These are phyloP conservation scores for Moesziomyces antarcticus DNA, from an alignment of 1,284 basidiomycete genomes.

Conservation along the genomic window DNA sequence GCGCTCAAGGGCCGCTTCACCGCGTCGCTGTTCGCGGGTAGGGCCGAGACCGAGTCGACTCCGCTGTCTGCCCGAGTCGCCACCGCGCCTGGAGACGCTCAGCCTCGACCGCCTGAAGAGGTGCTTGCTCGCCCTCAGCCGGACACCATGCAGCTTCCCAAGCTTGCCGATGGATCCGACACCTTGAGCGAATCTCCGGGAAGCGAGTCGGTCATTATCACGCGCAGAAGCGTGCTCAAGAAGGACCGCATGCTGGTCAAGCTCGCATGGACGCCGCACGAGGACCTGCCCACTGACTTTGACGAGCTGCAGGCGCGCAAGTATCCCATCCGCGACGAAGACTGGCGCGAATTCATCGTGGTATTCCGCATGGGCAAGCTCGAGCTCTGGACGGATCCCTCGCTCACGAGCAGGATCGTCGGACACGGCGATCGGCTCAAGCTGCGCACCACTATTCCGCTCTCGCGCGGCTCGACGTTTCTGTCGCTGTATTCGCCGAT, in stretches of 20 bases:
- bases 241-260: conserved; percentile 86
- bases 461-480: conserved; percentile 73
- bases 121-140: conserved; percentile 56
- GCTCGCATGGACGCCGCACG: conserved; percentile 74
- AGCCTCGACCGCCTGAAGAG: conserved; percentile 52
- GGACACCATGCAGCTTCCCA: conserved; percentile 5
- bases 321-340: conserved; percentile 74
- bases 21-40: conserved; percentile 42
- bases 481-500: conserved; percentile 83
- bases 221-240: conserved; percentile 64
- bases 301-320: conserved; percentile 75
- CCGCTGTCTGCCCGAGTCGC: neutral
- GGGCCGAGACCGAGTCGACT: conserved; percentile 4
- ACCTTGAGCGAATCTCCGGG: conserved; percentile 5
- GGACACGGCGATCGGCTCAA: conserved; percentile 70
- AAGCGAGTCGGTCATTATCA: conserved; percentile 35
- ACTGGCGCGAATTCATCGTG: conserved; percentile 82
- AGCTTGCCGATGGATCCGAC: neutral
- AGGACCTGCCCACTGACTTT: conserved; percentile 73
- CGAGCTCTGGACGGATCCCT: conserved; percentile 81
- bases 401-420: conserved; percentile 41
- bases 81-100: conserved; percentile 38
- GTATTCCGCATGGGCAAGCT: conserved; percentile 78
- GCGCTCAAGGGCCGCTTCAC: conserved; percentile 28
- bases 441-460: conserved; percentile 76